Conservation (phyloP, 768 basidiomycete genomes). For the Fomitopsis serialis region DNA sequence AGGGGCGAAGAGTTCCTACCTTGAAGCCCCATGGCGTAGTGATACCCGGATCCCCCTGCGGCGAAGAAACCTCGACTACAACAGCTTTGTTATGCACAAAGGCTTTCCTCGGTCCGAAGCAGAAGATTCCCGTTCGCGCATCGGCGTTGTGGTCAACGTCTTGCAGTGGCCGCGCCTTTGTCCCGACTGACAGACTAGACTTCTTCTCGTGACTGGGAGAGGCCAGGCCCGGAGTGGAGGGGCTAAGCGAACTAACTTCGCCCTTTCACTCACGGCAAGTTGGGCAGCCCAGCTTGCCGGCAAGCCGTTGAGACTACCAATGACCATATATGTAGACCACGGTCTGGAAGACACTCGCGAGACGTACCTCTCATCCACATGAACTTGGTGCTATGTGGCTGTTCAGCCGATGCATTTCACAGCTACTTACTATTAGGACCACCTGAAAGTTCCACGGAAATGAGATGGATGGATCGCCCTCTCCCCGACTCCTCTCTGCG, state of each 20-base stretch:
- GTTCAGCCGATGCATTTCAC: background rate
- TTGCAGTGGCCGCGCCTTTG: background rate
- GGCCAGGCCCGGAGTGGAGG: too few species aligned
- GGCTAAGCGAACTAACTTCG: background rate
- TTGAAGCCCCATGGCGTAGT: background rate
- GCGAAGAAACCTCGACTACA: too few species aligned
- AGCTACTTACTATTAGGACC: background rate
- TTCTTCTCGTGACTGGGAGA: background rate
- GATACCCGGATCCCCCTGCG: background rate
- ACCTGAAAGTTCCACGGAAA: constrained; percentile 5
- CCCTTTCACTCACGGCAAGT: background rate
- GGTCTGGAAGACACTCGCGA: background rate
- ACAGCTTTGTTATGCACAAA: background rate
- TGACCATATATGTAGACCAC: background rate
- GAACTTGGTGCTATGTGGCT: background rate
- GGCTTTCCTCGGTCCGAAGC: background rate
- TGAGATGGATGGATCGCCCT: background rate
- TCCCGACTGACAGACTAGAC: background rate
- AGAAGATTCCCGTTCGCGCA: background rate
- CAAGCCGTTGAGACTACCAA: background rate
- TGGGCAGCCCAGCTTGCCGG: background rate
- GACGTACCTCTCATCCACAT: constrained; percentile 1
- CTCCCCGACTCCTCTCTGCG: background rate
- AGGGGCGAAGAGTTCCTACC: background rate
- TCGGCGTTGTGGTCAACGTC: background rate